Evolutionary conservation across 176 grass and related monocot genomes (phyloP), one percentile per base, ranked within the genome.

Genomic region (Phragmites australis): DNA sequence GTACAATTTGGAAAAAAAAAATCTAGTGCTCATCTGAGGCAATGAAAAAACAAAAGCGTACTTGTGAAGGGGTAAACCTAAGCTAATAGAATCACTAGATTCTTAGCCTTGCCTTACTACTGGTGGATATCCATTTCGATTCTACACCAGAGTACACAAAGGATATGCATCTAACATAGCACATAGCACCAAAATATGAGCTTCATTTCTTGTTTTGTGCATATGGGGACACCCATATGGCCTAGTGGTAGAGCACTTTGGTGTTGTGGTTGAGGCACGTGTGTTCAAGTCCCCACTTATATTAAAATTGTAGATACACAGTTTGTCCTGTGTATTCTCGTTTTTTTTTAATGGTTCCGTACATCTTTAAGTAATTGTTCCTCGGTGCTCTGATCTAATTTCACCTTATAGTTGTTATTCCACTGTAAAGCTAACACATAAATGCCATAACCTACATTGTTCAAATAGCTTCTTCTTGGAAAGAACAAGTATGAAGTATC

Each of bases 391-490:
- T 48, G 25, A 71, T 19, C 45, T 31, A 70, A 18, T 48, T 70
- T 70, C 31, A 15, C 37, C 58, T 10, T 44, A 65, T 42, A 72
- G 16, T 18, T 79, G 9, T 50, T 27, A 48, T 65, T 65, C 73
- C 41, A 79, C 18, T 85, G 23, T 63, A 63, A 44, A 68, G 53
- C 23, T 59, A 79, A 72, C 16, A n/a, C 37, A 72, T 72, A 72
- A 50, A 87, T 57, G 56, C 6, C 53, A 42, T 3, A 7, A 44
- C 75, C 52, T 60, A 59, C 53, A 42, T 60, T 42, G 30, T 69
- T 62, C 43, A 70, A 55, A 87, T n/a, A 81, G 23, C n/a, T 65
- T 79, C 43, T 70, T 34, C 45, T n/a, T 42, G 63, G 31, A 68
- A 87, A 30, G 67, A 18, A 68, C 17, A 66, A 17, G 45, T 21